phyloP scores from a whole-genome alignment of 192 early-diverging fungal genomes.

The Podila verticillata region DNA sequence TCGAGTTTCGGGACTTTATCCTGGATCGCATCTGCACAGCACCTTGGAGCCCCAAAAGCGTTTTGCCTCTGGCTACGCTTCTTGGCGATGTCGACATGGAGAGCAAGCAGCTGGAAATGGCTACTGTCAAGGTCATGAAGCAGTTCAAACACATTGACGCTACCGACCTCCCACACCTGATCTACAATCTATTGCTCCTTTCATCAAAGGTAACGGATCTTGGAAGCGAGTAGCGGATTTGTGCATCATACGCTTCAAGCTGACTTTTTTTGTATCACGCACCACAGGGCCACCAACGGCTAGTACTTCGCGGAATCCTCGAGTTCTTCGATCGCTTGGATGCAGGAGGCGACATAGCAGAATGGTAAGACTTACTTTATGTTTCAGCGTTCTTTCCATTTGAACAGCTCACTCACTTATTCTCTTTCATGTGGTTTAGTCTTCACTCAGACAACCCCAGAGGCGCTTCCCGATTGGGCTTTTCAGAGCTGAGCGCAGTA shows the following conservation, averaged over 20 bases:
- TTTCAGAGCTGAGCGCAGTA: constrained; percentile 59
- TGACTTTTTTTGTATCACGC: background rate
- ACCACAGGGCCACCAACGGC: constrained; percentile 62
- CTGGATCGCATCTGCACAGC: constrained; percentile 46
- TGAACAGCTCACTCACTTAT: constrained; percentile 21
- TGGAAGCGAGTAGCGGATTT: background rate
- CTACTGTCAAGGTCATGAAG: constrained; percentile 52
- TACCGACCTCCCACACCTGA: constrained; percentile 69
- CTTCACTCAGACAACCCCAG: constrained; percentile 30
- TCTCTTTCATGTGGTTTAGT: constrained; percentile 10
- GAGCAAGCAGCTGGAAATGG: constrained; percentile 33
- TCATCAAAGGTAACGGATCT: constrained; percentile 59
- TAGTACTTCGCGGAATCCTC: constrained; percentile 63
- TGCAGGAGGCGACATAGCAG: constrained; percentile 15
- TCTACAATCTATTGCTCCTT: constrained; percentile 74
- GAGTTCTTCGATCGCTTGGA: constrained; percentile 68
- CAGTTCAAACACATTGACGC: constrained; percentile 56
- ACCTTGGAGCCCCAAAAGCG: constrained; percentile 45
- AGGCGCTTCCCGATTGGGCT: constrained; percentile 24
- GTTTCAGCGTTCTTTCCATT: background rate
- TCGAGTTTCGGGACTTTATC: constrained; percentile 42
- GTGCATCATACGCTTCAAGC: background rate
- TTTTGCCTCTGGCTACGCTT: constrained; percentile 39
- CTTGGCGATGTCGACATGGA: constrained; percentile 49
- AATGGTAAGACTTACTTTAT: constrained; percentile 9